Evolutionary conservation across 306 rosid species (phyloP), one percentile per base, ranked within the genome.

Genomic region (Hippophae rhamnoides): DNA sequence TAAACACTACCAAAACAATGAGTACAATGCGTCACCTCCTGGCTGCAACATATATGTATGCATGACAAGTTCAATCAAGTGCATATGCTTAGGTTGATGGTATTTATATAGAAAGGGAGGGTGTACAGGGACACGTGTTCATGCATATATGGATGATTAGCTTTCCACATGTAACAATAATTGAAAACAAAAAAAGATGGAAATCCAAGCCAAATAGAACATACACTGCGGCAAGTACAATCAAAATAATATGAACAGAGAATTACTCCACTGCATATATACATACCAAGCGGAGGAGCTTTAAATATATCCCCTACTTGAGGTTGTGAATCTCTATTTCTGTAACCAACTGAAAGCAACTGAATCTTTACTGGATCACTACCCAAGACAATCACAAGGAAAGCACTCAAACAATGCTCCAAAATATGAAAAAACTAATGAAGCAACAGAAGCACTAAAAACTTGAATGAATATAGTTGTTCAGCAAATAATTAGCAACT

Each of bases 211-310:
- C 23, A 18, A 3, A 44, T 46, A 38, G 47, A 54, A 54, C 12
- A 56, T 38, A 45, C 49, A 58, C 47, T 45, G 41, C 41, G 10
- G 13, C 31, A 58, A 52, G 58, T 7, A 58, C 9, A 52, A 13
- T 6, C 9, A 9, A 40, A 26, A 27, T 11, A n/a, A 62, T 12
- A n/a, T n/a, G 62, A 18, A 43, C 67, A 70, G 10, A 10, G 42
- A 55, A 47, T 18, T 51, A 66, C 49, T 59, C 72, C 59, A 77
- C 52, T 43, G 40, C 52, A 61, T 63, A 66, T 62, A 64, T 46
- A 82, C 97, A 87, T 86, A 85, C 94, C 94, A 78, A 81, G 82
- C 72, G 64, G 76, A 73, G 69, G 58, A 66, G 82, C 85, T 79
- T 78, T 76, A 78, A 74, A 68, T 75, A 73, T 69, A 75, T 62